phyloP scores from a whole-genome alignment of 164 flowering plant species.

The Cinnamomum micranthum region DNA sequence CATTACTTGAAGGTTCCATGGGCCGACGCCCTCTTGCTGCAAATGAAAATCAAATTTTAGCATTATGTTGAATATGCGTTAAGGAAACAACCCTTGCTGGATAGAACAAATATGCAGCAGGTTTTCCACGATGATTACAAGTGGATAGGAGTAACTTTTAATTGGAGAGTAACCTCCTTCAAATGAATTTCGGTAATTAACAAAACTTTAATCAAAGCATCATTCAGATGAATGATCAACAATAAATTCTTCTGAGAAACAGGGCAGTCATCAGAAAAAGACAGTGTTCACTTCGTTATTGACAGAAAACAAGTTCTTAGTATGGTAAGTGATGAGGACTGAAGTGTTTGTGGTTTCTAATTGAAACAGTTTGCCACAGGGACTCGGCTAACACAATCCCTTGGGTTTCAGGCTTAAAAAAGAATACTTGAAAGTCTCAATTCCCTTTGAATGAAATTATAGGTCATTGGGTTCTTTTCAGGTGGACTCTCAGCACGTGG shows the following conservation, averaged over 20 bases:
- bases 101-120: too few relatives aligned
- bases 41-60: not conserved
- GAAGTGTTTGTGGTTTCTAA: too few relatives aligned
- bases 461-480: too few relatives aligned
- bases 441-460: too few relatives aligned
- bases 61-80: not conserved
- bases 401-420: too few relatives aligned
- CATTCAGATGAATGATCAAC: not conserved
- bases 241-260: not conserved
- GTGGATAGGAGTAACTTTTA: not conserved
- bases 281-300: not conserved
- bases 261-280: not conserved
- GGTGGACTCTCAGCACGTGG: too few relatives aligned
- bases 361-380: too few relatives aligned
- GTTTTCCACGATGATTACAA: not conserved
- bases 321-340: not conserved
- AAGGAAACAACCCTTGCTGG: not conserved
- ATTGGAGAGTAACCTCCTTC: not conserved
- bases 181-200: not conserved
- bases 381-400: too few relatives aligned
- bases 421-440: too few relatives aligned
- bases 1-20: slow-evolving; percentile 35
- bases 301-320: not conserved
- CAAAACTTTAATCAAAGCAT: too few relatives aligned
- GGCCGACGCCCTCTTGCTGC: slow-evolving; percentile 61